These are phyloP conservation scores for Lotus japonicus DNA, from an alignment of 306 rosid genomes.

Conservation along the genomic window DNA sequence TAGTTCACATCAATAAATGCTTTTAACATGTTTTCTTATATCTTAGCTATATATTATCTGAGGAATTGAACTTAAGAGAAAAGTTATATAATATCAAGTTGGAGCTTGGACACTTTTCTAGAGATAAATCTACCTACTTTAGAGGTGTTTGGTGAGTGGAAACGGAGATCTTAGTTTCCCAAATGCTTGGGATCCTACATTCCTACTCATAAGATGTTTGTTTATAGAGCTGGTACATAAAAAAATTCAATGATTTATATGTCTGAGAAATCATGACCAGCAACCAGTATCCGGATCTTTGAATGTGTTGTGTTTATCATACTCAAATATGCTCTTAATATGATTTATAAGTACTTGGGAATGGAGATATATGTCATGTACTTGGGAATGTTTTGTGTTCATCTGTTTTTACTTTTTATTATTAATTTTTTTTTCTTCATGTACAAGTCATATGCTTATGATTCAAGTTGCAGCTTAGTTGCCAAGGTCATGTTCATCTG, in stretches of 20 bases:
- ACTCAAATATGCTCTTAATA: not conserved
- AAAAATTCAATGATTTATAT: not conserved
- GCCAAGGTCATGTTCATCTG: not conserved
- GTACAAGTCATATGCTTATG: not conserved
- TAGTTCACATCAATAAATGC: not conserved
- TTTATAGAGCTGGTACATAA: not conserved
- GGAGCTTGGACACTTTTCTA: not conserved
- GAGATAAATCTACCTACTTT: not conserved
- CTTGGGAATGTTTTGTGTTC: too few species aligned
- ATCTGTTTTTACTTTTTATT: too few species aligned
- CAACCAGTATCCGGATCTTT: not conserved
- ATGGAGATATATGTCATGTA: not conserved
- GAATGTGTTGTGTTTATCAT: not conserved
- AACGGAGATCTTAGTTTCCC: not conserved
- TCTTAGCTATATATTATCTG: not conserved
- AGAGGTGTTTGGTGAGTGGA: not conserved
- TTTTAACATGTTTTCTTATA: not conserved
- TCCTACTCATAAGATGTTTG: not conserved
- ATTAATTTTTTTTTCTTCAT: not conserved
- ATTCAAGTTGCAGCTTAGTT: constrained; percentile 1
- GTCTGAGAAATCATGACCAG: not conserved
- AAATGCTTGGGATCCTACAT: not conserved
- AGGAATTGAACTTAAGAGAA: constrained; percentile 5
- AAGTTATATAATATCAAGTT: not conserved
- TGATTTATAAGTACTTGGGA: not conserved